A percentile compares a stretch with the other conserved stretches of the same genome.
These are phyloP conservation scores for Trypanosoma conorhini DNA, from an alignment of 208 protist species.

Conservation along the genomic window DNA sequence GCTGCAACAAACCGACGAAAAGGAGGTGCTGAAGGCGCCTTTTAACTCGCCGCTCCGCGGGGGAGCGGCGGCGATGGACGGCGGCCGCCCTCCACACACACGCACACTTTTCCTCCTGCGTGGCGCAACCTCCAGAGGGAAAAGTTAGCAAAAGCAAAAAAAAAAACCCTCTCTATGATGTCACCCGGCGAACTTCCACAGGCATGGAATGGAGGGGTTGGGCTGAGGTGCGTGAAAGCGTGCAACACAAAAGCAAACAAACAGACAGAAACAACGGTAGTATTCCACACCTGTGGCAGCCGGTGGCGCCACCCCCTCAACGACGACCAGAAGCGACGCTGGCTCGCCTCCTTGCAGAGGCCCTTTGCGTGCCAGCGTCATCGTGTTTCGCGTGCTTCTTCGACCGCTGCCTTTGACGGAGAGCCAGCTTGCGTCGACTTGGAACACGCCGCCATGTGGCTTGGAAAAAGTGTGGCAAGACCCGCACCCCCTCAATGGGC, in stretches of 20 bases:
- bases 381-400: conserved; percentile 16
- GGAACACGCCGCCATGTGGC: conserved; percentile 61
- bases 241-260: not conserved
- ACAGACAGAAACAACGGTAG: too few species aligned
- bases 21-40: too few species aligned
- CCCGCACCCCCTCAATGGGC: conserved; percentile 35
- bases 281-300: not conserved
- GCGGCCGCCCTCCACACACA: too few species aligned
- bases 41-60: too few species aligned
- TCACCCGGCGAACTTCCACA: not conserved
- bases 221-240: not conserved
- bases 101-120: too few species aligned
- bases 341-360: not conserved
- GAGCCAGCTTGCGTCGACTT: conserved; percentile 46
- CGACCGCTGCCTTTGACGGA: conserved; percentile 30
- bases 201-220: not conserved
- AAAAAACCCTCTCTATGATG: not conserved
- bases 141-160: not conserved
- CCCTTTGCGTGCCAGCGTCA: not conserved
- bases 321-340: not conserved
- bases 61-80: too few species aligned
- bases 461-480: conserved; percentile 56
- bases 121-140: not conserved
- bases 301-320: not conserved
- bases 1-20: too few species aligned